Evolutionary conservation across 139 green algal species (phyloP), one percentile per base, ranked within the genome.

Genomic region (Choricystis sp.): DNA sequence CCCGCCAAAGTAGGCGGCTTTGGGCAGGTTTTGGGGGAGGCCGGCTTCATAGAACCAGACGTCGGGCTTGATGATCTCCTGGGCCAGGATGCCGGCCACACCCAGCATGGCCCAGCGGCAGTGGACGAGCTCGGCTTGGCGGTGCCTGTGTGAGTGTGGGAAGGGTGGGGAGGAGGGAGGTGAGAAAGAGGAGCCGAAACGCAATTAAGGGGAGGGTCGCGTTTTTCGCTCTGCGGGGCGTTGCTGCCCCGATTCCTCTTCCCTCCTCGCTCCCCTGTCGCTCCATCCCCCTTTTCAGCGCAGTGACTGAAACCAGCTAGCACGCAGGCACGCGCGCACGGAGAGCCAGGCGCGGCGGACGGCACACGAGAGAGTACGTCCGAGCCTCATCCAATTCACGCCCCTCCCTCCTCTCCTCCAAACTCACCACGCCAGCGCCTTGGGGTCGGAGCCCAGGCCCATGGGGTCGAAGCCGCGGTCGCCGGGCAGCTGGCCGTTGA

Each of bases 101-200:
- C 75, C 89, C 9, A 92, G 72, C 89, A 96, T 96, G 29, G 89
- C 89, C 86, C 86, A 96, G 66, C 89, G 83, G 31, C 61, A 64
- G 74, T 96, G 88, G 70, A 89, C 77, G 26, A 74, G 74, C 74
- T 86, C 81, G 49, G 48, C 55, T 49, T 71, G 60, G 49, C 66
- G 59, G 60, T 66, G 65, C 66, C 66, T 66, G 48, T 52, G 19
- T 23, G 27, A 26, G 40, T 21, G 40, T 16, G 40, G 40, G 40
- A 52, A 52, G 40, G 26, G 40, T 28, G 21, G 3, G 29, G 3
- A 23, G n/a, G 26, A 24, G 4, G 49, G 24, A 60, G 4, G 9
- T 9, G 9, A 16, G 40, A 52, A 16, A 52, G 40, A 16, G 40
- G 40, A 52, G n/a, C n/a, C n/a, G n/a, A n/a, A n/a, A n/a, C n/a